These are phyloP conservation scores for Chaetomium fimeti DNA, from an alignment of 495 filamentous ascomycete species.

Conservation along the genomic window DNA sequence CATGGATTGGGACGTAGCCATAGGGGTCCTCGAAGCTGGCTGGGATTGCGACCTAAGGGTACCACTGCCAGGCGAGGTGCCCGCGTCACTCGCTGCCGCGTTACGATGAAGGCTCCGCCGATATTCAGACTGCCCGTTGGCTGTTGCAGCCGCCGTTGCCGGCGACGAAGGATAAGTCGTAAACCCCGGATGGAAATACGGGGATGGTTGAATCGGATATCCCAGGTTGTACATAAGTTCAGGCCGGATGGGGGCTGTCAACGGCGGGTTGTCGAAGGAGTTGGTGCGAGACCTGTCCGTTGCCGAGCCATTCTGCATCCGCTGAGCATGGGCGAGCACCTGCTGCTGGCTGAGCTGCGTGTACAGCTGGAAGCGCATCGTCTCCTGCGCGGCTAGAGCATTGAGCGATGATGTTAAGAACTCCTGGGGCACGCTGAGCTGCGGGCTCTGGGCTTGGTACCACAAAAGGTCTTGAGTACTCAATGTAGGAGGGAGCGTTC, in stretches of 20 bases:
- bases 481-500: slow-evolving; percentile 26
- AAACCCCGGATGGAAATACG: slow-evolving; percentile 38
- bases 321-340: slow-evolving; percentile 46
- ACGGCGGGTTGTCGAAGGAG: slow-evolving; percentile 53
- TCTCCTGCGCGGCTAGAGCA: slow-evolving; percentile 37
- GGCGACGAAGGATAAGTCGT: slow-evolving; percentile 51
- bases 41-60: slow-evolving; percentile 57
- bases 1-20: slow-evolving; percentile 24
- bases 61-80: slow-evolving; percentile 40
- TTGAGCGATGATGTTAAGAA: slow-evolving; percentile 41
- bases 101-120: slow-evolving; percentile 53
- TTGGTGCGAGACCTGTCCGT: slow-evolving; percentile 53
- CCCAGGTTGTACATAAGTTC: slow-evolving; percentile 45
- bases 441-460: slow-evolving; percentile 40
- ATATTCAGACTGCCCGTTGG: slow-evolving; percentile 43
- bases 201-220: slow-evolving; percentile 28
- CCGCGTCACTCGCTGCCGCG: slow-evolving; percentile 39
- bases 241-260: slow-evolving; percentile 51
- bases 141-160: slow-evolving; percentile 39
- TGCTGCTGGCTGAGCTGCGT: slow-evolving; percentile 48
- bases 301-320: slow-evolving; percentile 38
- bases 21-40: slow-evolving; percentile 50
- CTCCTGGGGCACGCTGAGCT: slow-evolving; percentile 45
- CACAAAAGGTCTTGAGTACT: slow-evolving; percentile 44
- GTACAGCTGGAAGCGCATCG: slow-evolving; percentile 47